Evolutionary conservation across 192 early-diverging fungal genomes (phyloP), one percentile per base, ranked within the genome.

Genomic region (Dissophora globulifera): DNA sequence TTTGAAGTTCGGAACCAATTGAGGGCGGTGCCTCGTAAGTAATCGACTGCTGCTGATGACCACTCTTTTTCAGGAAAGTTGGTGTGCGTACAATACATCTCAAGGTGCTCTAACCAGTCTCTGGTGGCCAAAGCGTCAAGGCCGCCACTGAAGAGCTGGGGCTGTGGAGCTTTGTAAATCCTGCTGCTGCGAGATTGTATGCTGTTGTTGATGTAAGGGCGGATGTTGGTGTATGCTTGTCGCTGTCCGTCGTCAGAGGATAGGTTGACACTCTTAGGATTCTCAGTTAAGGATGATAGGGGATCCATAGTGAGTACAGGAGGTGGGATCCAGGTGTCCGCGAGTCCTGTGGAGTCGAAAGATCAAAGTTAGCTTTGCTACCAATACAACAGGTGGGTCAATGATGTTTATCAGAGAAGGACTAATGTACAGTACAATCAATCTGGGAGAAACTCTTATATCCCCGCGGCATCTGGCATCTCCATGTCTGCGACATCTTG

Each of bases 131-230:
- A 17, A 9, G 50, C 50, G 50, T 51, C 29, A 4, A 20, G 9
- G 25, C 50, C 22, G 26, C 50, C 50, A 51, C 6, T 13, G 50
- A 51, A 51, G 22, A 51, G 16, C 26, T 51, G 50, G 3, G 50
- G 50, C 6, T 22, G 13, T 8, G 50, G 50, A 10, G 50, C 22
- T 22, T 51, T 51, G 50, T 51, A 51, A 27, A 27, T 27, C 3
- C 8, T 7, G 4, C 9, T 5, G 50, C 7, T 6, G 12, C 12
- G 26, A 9, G 50, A 30, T 22, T n/a, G n/a, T n/a, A 27, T 3
- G 22, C 8, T 27, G 13, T n/a, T n/a, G n/a, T 9, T 6, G 26
- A 10, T 10, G 50, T n/a, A 4, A 5, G 46, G 5, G 9, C 19
- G 46, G 46, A 47, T 12, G 9, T 47, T 9, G 16, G 9, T 4